Base-by-base conservation (phyloP, 257 asterid genomes). In the Verbena officinalis region DNA sequence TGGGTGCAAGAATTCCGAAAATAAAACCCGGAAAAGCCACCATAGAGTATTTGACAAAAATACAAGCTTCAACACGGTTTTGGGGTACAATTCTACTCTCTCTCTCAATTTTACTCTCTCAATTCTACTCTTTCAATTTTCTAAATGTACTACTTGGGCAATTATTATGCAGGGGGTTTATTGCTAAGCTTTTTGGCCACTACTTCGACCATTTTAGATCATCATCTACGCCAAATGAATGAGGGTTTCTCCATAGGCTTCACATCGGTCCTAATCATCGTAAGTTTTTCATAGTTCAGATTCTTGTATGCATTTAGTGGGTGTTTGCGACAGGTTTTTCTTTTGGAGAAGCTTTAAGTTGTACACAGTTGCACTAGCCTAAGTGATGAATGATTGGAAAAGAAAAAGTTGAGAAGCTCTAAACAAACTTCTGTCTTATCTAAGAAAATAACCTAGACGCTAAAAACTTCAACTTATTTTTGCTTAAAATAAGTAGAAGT, bases 1-100 rank as follows among this genome's bases (percentile, higher is more conserved):
- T 94, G 90, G 95, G 96, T 4, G 97, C 97, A 34, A 80, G 97
- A 77, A 83, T 94, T 73, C 97, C 97, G 22, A 80, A 80, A 51
- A 77, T 90, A 72, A 94, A 94, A 76, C 99, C 99, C 4, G 99
- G 99, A 76, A 90, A 84, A 77, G 96, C 97, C 64, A 90, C 99
- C 30, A 78, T 94, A 4, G 97, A 91, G 77, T 90, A 90, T 77
- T 71, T 94, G 77, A 88, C 95, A n/a, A 88, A 88, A 79, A 76
- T 94, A 76, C 99, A 94, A 82, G 91, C 95, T 43, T 94, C 99
- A 20, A 90, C 99, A 11, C 99, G 97, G 48, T 90, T 94, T 69
- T 94, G 99, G 99, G 99, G 99, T 93, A 83, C 65, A 70, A 6
- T 67, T 59, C 39, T 57, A 23, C 19, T 66, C 9, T 55, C 21